Conservation (phyloP, 306 rosid genomes). For the Astragalus membranaceus region DNA sequence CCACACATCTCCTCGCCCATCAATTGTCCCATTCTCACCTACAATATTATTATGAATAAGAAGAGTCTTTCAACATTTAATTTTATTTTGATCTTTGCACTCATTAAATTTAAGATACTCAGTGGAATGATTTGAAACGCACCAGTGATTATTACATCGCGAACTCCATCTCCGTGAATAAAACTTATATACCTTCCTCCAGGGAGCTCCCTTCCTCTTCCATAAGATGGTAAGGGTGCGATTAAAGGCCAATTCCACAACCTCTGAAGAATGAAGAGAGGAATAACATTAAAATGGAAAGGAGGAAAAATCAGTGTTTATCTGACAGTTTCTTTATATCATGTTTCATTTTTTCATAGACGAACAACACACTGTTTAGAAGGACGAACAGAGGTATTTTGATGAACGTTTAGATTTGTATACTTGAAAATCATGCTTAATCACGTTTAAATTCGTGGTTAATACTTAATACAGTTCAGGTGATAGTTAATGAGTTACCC, state of each 20-base stretch:
- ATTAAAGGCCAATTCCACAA: constrained; percentile 65
- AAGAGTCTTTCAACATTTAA: neutral
- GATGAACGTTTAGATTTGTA: too few relatives aligned
- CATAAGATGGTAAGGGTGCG: constrained; percentile 94
- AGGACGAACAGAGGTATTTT: neutral
- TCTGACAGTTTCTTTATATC: neutral
- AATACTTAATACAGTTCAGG: too few relatives aligned
- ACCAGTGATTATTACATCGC: constrained; percentile 86
- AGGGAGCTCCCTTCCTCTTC: constrained; percentile 95
- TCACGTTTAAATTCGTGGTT: too few relatives aligned
- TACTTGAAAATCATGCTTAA: too few relatives aligned
- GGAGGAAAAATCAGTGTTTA: neutral
- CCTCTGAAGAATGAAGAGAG: constrained; percentile 43
- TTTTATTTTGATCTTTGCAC: too few relatives aligned
- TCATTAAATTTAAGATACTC: too few relatives aligned
- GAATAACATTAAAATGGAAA: too few relatives aligned
- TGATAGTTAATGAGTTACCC: neutral
- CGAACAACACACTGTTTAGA: neutral
- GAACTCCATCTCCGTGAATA: constrained; percentile 72
- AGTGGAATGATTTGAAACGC: constrained; percentile 21
- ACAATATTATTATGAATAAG: neutral
- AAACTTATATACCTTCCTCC: constrained; percentile 85
- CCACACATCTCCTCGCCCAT: constrained; percentile 89
- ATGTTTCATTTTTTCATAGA: neutral
- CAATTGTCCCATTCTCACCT: constrained; percentile 95